Evolutionary conservation across 768 basidiomycete species (phyloP).

Genomic region (Lactifluus subvellereus): DNA sequence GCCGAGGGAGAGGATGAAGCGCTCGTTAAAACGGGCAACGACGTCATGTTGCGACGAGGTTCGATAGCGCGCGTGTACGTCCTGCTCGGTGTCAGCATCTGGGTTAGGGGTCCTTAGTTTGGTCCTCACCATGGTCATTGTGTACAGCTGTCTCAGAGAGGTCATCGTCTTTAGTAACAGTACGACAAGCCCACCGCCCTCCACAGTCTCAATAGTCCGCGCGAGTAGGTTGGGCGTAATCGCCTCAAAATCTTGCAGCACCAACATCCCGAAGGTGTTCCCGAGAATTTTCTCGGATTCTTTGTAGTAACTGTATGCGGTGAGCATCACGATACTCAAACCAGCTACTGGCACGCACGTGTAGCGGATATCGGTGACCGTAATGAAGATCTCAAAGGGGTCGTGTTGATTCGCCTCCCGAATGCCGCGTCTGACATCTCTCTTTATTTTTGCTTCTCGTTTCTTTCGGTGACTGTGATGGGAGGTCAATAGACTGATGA

Average conservation of each 20-base stretch:
- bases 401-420: conserved; percentile 93
- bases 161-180: conserved; percentile 93
- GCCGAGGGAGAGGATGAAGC: conserved; percentile 95
- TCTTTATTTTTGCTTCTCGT: conserved; percentile 92
- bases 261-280: conserved; percentile 95
- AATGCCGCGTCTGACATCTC: conserved; percentile 90
- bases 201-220: conserved; percentile 95
- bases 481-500: background rate
- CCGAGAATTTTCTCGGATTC: conserved; percentile 96
- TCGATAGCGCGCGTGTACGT: conserved; percentile 91
- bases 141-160: conserved; percentile 85
- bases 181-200: conserved; percentile 88
- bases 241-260: conserved; percentile 97
- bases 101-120: background rate
- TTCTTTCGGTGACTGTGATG: conserved; percentile 83
- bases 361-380: conserved; percentile 98
- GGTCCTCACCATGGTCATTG: conserved; percentile 65
- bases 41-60: conserved; percentile 87
- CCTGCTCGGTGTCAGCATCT: conserved; percentile 42
- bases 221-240: conserved; percentile 96
- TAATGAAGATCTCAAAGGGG: conserved; percentile 97
- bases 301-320: conserved; percentile 72
- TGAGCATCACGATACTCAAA: background rate
- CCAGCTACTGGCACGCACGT: conserved; percentile 49
- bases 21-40: conserved; percentile 95